Conservation (phyloP, 805 yeast species). For the Cyberlindnera amylophila region DNA sequence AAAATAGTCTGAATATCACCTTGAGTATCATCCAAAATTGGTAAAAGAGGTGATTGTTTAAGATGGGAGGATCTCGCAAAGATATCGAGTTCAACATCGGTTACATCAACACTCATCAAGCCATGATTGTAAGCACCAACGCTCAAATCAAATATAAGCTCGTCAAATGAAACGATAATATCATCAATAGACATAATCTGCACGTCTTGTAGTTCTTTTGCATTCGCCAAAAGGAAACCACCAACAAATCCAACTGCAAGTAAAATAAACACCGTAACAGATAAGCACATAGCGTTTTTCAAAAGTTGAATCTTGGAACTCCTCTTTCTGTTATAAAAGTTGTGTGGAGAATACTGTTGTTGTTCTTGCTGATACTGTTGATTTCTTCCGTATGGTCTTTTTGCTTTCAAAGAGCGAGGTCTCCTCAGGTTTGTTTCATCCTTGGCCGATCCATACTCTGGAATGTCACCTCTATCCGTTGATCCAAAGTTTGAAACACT, state of each 20-base stretch:
- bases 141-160: slow-evolving; percentile 71
- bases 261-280: slow-evolving; percentile 40
- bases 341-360: slow-evolving; percentile 43
- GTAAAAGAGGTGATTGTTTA: slow-evolving; percentile 9
- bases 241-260: slow-evolving; percentile 69
- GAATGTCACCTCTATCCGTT: slow-evolving; percentile 13
- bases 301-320: slow-evolving; percentile 30
- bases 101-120: slow-evolving; percentile 59
- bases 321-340: slow-evolving; percentile 33
- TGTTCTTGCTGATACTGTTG: slow-evolving; percentile 20
- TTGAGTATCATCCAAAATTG: slow-evolving; percentile 11
- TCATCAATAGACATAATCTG: slow-evolving; percentile 59
- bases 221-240: slow-evolving; percentile 83
- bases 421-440: slow-evolving; percentile 9
- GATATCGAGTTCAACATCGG: slow-evolving; percentile 71
- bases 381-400: slow-evolving; percentile 21
- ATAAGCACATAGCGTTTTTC: slow-evolving; percentile 33
- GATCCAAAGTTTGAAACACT: slow-evolving; percentile 19
- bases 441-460: slow-evolving; percentile 9
- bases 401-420: slow-evolving; percentile 9
- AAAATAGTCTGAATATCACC: slow-evolving; percentile 53
- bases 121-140: slow-evolving; percentile 89
- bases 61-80: slow-evolving; percentile 71
- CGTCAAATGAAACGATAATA: slow-evolving; percentile 78
- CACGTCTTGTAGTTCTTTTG: slow-evolving; percentile 74